phyloP scores from a whole-genome alignment of 2,329 filamentous ascomycete species.

The Exophiala sp. region DNA sequence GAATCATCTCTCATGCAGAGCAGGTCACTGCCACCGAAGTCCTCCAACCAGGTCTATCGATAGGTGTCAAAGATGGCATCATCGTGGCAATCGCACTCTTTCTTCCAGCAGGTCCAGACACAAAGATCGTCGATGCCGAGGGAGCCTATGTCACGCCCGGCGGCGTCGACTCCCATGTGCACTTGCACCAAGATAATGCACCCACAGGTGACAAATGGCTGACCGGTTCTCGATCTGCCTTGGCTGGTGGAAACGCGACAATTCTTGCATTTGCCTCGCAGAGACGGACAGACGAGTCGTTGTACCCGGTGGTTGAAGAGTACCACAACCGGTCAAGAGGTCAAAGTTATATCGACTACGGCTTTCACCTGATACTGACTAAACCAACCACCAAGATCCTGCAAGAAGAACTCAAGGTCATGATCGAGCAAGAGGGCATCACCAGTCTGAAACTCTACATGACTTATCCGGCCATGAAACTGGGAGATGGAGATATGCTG shows the following conservation, averaged over 20 bases:
- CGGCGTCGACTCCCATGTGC: constrained; percentile 51
- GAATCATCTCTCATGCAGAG: background rate
- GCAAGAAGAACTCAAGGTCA: constrained; percentile 36
- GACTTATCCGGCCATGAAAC: constrained; percentile 44
- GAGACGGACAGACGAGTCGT: constrained; percentile 43
- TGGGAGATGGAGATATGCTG: constrained; percentile 42
- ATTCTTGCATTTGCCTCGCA: constrained; percentile 58
- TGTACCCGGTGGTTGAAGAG: constrained; percentile 47
- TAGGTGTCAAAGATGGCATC: constrained; percentile 48
- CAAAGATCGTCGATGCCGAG: constrained; percentile 43
- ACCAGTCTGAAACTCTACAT: constrained; percentile 48
- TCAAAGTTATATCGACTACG: constrained; percentile 56
- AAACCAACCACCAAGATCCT: constrained; percentile 33
- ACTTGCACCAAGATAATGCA: constrained; percentile 45
- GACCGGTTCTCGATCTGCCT: constrained; percentile 52
- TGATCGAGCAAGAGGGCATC: constrained; percentile 41
- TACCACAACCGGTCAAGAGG: constrained; percentile 46
- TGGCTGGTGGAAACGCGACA: constrained; percentile 59
- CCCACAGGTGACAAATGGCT: constrained; percentile 46
- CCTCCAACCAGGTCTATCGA: constrained; percentile 42
- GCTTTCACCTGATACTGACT: constrained; percentile 46
- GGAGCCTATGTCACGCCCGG: constrained; percentile 35
- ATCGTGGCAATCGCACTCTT: constrained; percentile 44
- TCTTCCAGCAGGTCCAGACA: constrained; percentile 35
- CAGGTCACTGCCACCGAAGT: constrained; percentile 49